A percentile compares a stretch with the other conserved stretches of the same genome.
Evolutionary conservation across 768 basidiomycete genomes (phyloP).

Genomic region (Roridomyces roridus): DNA sequence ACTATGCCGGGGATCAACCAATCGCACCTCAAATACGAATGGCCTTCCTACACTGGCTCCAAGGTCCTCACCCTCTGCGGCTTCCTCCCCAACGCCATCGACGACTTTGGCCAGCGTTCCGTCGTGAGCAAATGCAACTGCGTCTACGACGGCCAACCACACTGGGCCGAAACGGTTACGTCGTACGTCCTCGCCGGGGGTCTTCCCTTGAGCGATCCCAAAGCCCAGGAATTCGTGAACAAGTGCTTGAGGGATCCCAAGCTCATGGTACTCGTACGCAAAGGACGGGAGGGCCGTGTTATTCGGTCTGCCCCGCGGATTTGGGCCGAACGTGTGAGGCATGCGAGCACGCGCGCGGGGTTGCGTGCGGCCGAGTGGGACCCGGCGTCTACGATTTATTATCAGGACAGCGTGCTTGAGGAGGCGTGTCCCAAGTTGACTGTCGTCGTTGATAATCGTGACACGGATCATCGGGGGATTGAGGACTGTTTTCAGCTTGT

Average conservation of each 20-base stretch:
- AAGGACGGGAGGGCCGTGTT: constrained; percentile 31
- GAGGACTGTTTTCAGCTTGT: constrained; percentile 37
- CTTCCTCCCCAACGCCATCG: constrained; percentile 34
- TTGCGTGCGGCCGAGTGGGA: constrained; percentile 34
- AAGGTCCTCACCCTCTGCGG: constrained; percentile 36
- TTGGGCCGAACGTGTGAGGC: constrained; percentile 35
- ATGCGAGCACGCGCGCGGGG: constrained; percentile 31
- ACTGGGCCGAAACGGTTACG: constrained; percentile 37
- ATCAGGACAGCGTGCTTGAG: constrained; percentile 30
- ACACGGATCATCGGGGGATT: constrained; percentile 20
- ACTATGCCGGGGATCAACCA: constrained; percentile 25
- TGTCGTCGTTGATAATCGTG: too few species aligned
- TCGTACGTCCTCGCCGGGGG: constrained; percentile 33
- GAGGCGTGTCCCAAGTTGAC: constrained; percentile 28
- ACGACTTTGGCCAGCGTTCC: constrained; percentile 28
- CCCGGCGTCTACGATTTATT: constrained; percentile 19
- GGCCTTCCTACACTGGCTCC: constrained; percentile 27
- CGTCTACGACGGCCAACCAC: constrained; percentile 21
- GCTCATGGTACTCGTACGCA: constrained; percentile 38
- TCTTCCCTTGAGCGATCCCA: constrained; percentile 35
- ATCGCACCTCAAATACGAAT: constrained; percentile 27
- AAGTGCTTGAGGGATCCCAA: constrained; percentile 36
- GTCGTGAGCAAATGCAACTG: constrained; percentile 28
- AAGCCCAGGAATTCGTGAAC: constrained; percentile 35
- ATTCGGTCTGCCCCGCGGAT: constrained; percentile 30